phyloP scores from a whole-genome alignment of 208 protist species.

The Leishmania amazonensis region DNA sequence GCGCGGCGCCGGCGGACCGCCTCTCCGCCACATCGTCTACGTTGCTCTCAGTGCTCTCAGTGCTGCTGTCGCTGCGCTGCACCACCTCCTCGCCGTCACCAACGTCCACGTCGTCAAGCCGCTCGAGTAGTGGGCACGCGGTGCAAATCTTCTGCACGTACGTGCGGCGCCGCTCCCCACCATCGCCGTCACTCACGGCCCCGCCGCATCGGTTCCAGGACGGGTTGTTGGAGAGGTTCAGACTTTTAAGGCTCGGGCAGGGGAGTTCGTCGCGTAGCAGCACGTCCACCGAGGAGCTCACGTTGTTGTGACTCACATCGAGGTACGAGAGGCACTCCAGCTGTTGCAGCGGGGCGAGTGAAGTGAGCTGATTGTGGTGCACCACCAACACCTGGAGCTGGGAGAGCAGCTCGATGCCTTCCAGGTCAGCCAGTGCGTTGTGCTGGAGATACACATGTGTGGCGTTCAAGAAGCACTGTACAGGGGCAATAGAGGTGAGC shows the following conservation, averaged over 20 bases:
- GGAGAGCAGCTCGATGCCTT: conserved; percentile 63
- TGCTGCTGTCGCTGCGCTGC: conserved; percentile 7
- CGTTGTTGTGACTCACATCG: conserved; percentile 60
- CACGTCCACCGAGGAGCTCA: conserved; percentile 32
- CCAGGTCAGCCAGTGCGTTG: conserved; percentile 57
- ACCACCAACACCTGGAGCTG: conserved; percentile 73
- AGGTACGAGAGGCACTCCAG: conserved; percentile 61
- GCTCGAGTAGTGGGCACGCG: conserved; percentile 41
- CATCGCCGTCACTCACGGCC: not conserved
- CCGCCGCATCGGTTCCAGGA: conserved; percentile 17
- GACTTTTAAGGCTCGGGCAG: conserved; percentile 43
- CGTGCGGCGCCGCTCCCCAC: not conserved
- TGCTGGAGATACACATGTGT: conserved; percentile 84
- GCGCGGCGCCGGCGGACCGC: not conserved
- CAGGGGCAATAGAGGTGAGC: conserved; percentile 35
- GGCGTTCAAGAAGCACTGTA: conserved; percentile 74
- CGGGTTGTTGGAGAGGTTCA: conserved; percentile 65
- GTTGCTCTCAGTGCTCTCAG: not conserved
- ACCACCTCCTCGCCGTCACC: conserved; percentile 7
- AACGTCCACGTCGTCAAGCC: conserved; percentile 49
- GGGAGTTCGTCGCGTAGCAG: conserved; percentile 52
- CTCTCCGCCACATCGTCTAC: not conserved
- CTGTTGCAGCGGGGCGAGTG: conserved; percentile 46
- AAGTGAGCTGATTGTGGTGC: conserved; percentile 71
- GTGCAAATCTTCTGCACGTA: conserved; percentile 21